Base-by-base conservation (phyloP, 768 basidiomycete genomes). In the Neoboletus magnificus region DNA sequence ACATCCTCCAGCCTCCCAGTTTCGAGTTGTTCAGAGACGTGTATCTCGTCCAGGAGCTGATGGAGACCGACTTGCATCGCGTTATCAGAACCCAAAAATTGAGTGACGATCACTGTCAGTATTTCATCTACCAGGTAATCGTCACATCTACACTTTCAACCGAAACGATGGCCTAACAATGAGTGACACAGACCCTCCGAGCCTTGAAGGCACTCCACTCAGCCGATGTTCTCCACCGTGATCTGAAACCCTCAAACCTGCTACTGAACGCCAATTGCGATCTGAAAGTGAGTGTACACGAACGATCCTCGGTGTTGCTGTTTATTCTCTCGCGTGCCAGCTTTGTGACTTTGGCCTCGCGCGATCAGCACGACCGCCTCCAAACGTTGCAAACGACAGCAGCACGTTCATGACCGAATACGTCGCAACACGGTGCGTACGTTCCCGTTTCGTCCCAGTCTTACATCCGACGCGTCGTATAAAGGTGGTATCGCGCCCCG, bases 231-330 rank as follows among this genome's bases (percentile, higher is more conserved):
- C 84, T 99, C 30, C 92, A 94, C 64, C 86, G 96, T 50, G 96
- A 99, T 71, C 81, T 99, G 46, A 99, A 98, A 66, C 96, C 96
- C 0, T 94, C 92, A 0, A 99, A 98, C 68, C 79, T 99, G 23
- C 81, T 99, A 1, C 76, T 99, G 55, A 99, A 99, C 65, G 92
- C 93, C 46, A 98, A 96, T 65, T 98, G 94, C 66, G 94, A 98
- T 73, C 82, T 98, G 52, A 96, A 96, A 77, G 93, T 92, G 52
- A 63, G 76, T 56, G 16, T 13, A n/a, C 4, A 12, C 57, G 37
- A 41, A 48, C 50, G 44, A 30, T 52, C 57, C 23, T 48, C 33
- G 8, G 18, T 27, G 25, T 43, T 50, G 15, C 11, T 43, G 20
- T 25, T 57, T 52, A 63, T 30, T 40, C 29, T 33, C 18, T 32